Evolutionary conservation across 176 grass and related monocot species (phyloP).

Genomic region (Typha latifolia): DNA sequence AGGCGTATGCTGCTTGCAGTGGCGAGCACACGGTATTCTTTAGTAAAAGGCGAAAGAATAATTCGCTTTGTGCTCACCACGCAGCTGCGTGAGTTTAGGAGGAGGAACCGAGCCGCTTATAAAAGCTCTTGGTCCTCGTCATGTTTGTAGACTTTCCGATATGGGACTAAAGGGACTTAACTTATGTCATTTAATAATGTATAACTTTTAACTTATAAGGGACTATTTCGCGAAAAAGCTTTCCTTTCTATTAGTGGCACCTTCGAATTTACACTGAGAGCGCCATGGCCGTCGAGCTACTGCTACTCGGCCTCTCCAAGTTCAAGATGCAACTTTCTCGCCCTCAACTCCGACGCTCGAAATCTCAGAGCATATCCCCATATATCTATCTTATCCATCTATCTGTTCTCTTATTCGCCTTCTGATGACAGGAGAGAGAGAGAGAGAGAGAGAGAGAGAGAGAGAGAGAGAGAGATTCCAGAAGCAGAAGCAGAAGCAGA

Average conservation of each 20-base stretch:
- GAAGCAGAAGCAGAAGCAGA: conserved; percentile 29
- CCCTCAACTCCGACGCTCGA: conserved; percentile 40
- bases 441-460: too few species aligned
- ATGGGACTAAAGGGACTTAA: not conserved
- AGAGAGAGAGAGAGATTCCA: too few species aligned
- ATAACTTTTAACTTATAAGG: too few species aligned
- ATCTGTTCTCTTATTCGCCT: not conserved
- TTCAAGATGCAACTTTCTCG: conserved; percentile 71
- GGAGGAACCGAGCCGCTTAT: not conserved
- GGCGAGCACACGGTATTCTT: conserved; percentile 14
- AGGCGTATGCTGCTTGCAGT: conserved; percentile 6
- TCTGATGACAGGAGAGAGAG: conserved; percentile 17
- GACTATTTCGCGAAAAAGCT: too few species aligned
- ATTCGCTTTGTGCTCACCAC: conserved; percentile 13
- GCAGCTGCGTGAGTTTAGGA: not conserved
- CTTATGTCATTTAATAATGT: not conserved
- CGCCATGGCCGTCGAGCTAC: conserved; percentile 41
- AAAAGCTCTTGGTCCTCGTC: not conserved
- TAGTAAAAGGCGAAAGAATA: conserved; percentile 25
- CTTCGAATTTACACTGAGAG: not conserved
- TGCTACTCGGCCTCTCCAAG: conserved; percentile 53
- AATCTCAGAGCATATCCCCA: conserved; percentile 28
- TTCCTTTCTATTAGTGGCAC: too few species aligned
- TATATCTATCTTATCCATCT: not conserved
- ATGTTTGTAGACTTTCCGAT: not conserved